Conservation (phyloP, 495 filamentous ascomycete species). For the Recurvomyces mirabilis region DNA sequence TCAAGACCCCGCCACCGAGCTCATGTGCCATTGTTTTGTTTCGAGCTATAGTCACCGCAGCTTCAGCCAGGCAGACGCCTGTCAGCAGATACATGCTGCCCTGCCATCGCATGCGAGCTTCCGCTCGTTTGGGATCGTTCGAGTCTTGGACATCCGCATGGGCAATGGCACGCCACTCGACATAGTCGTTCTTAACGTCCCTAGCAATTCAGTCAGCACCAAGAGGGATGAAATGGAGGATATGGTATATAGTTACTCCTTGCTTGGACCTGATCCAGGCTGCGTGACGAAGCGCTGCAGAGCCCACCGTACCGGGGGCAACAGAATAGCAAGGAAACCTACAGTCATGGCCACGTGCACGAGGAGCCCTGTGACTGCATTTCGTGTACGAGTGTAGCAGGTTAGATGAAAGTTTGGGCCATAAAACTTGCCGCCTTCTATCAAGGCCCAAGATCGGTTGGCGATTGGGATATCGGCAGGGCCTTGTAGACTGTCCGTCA, state of each 20-base stretch:
- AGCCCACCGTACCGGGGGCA: conserved; percentile 46
- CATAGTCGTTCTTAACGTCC: conserved; percentile 21
- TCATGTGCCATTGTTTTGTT: conserved; percentile 47
- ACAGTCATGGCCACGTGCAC: conserved; percentile 47
- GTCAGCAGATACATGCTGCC: conserved; percentile 63
- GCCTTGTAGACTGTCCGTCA: conserved; percentile 49
- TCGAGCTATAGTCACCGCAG: conserved; percentile 57
- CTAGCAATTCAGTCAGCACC: conserved; percentile 9
- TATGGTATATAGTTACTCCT: conserved; percentile 35
- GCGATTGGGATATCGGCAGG: conserved; percentile 56
- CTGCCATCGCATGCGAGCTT: conserved; percentile 46
- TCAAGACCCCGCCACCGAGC: conserved; percentile 61
- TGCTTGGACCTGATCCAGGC: conserved; percentile 57
- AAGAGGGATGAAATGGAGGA: too few species aligned
- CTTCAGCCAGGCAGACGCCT: conserved; percentile 54
- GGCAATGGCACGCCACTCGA: conserved; percentile 58
- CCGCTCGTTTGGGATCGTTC: conserved; percentile 37
- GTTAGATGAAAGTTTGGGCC: conserved; percentile 61
- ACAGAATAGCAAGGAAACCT: conserved; percentile 39
- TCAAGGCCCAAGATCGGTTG: conserved; percentile 65
- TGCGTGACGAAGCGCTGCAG: conserved; percentile 43
- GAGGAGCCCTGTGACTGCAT: conserved; percentile 43
- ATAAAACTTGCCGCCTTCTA: conserved; percentile 51
- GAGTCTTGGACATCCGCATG: conserved; percentile 34
- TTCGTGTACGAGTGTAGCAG: conserved; percentile 55